These are phyloP conservation scores for Fraxinus nigra DNA, from an alignment of 305 asterid species.

Conservation along the genomic window DNA sequence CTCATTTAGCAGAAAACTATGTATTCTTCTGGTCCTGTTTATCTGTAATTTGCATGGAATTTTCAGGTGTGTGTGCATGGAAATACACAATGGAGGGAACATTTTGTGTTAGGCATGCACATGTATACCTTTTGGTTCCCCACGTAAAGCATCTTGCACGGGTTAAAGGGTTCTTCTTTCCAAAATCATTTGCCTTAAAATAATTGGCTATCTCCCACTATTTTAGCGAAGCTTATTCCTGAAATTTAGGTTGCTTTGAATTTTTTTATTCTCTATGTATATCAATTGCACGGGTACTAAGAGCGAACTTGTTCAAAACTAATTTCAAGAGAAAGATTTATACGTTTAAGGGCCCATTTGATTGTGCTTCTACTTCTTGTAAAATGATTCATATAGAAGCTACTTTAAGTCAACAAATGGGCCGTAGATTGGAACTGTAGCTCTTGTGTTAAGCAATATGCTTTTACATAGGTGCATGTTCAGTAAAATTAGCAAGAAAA, in stretches of 20 bases:
- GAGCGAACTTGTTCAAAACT: neutral
- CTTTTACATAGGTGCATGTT: neutral
- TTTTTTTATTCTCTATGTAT: neutral
- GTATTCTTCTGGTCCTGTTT: conserved; percentile 11
- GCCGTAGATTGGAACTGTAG: neutral
- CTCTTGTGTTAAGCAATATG: neutral
- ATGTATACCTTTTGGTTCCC: conserved; percentile 33
- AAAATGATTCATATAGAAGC: neutral
- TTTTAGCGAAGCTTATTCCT: conserved; percentile 17
- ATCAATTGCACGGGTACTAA: neutral
- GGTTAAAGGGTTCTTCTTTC: conserved; percentile 47
- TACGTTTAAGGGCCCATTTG: neutral
- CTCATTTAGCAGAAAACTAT: neutral
- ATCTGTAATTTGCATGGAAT: neutral
- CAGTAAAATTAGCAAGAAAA: neutral
- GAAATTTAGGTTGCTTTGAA: conserved; percentile 18
- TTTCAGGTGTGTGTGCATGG: neutral
- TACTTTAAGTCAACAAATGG: neutral
- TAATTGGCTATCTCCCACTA: conserved; percentile 20
- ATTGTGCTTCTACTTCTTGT: neutral
- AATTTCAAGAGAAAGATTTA: neutral
- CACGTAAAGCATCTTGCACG: conserved; percentile 37
- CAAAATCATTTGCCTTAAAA: conserved; percentile 25
- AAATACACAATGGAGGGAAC: neutral
- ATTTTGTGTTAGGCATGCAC: conserved; percentile 25